Conservation (phyloP, 2,329 filamentous ascomycete genomes). For the Penicillium brasilianum region DNA sequence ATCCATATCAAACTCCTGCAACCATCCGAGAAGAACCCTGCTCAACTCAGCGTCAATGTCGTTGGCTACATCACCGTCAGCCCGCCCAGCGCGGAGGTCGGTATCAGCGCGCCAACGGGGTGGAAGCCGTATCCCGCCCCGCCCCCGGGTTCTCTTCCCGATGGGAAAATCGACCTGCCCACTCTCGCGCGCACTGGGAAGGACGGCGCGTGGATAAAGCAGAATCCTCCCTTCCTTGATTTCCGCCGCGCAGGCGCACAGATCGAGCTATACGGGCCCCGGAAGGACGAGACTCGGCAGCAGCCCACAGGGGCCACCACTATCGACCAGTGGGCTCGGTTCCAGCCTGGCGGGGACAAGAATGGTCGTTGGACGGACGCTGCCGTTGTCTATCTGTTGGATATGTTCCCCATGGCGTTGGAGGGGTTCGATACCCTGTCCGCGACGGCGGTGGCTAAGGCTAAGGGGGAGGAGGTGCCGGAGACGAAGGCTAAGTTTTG, state of each 20-base stretch:
- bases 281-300: conserved; percentile 29
- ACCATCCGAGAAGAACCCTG: conserved; percentile 37
- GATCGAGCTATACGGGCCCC: conserved; percentile 54
- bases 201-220: conserved; percentile 36
- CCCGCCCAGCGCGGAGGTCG: conserved; percentile 64
- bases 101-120: conserved; percentile 60
- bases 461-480: conserved; percentile 28
- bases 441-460: conserved; percentile 35
- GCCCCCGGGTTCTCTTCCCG: conserved; percentile 44
- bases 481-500: conserved; percentile 58
- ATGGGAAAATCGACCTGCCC: conserved; percentile 33
- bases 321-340: conserved; percentile 71
- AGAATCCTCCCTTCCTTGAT: conserved; percentile 35
- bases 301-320: conserved; percentile 23
- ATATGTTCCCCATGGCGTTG: conserved; percentile 71
- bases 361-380: conserved; percentile 65
- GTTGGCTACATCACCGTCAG: conserved; percentile 67
- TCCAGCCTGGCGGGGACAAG: conserved; percentile 56
- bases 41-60: conserved; percentile 60
- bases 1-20: conserved; percentile 65
- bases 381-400: conserved; percentile 67
- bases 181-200: conserved; percentile 28
- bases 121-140: conserved; percentile 58
- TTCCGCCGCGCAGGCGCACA: conserved; percentile 57
- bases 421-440: conserved; percentile 54